A percentile compares a stretch with the other conserved stretches of the same genome.
These are phyloP conservation scores for Scedosporium apiospermum DNA, from an alignment of 2,329 filamentous ascomycete species.

Conservation along the genomic window DNA sequence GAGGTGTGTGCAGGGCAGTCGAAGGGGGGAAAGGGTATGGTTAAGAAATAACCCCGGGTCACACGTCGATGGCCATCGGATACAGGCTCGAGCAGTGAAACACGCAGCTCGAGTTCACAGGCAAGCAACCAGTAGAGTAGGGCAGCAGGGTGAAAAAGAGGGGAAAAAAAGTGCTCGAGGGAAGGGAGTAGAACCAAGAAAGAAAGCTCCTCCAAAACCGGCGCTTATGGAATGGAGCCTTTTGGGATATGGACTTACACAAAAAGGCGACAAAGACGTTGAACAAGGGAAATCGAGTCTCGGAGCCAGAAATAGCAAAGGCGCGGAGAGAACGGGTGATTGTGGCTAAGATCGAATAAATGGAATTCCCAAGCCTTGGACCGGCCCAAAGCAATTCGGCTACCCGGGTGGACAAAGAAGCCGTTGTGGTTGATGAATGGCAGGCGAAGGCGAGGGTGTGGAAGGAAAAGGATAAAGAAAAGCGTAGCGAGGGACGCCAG, in stretches of 20 bases:
- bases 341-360: background rate
- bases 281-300: constrained; percentile 1
- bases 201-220: background rate
- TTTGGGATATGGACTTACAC: constrained; percentile 2
- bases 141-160: background rate
- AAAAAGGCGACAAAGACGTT: background rate
- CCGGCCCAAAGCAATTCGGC: background rate
- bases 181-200: background rate
- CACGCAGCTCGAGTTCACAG: background rate
- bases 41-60: background rate
- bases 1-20: background rate
- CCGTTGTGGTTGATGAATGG: background rate
- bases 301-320: background rate
- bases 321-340: background rate
- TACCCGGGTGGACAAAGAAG: background rate
- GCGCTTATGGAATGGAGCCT: background rate
- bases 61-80: background rate
- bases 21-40: background rate
- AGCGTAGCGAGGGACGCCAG: background rate
- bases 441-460: background rate
- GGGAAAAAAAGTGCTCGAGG: background rate
- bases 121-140: background rate
- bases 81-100: background rate
- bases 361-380: background rate
- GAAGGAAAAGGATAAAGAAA: constrained; percentile 3